Evolutionary conservation across 2,329 filamentous ascomycete species (phyloP), one percentile per base, ranked within the genome.

Genomic region (Claviceps sp.): DNA sequence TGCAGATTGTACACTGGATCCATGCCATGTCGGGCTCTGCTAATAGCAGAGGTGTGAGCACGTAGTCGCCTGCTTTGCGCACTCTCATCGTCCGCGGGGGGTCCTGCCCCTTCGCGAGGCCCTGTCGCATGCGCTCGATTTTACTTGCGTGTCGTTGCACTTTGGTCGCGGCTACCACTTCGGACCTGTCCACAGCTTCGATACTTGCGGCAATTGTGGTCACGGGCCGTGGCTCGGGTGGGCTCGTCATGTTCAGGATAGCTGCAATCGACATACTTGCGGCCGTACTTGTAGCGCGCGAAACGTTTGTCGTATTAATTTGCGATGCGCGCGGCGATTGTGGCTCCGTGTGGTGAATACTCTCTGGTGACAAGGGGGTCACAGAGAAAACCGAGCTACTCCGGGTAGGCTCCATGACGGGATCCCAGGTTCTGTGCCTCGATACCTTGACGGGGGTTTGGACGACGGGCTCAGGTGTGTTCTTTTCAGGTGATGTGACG

Each of bases 1-100:
- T 78, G 69, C 93, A 98, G 26, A 86, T 89, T 49, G 82, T 87
- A 69, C 93, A 98, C 56, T 89, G 81, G 45, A 95, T 87, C 91
- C 90, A 97, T 62, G 74, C 89, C 73, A 73, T 89, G 74, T 70
- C 73, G 0, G 85, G 82, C 56, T 89, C 84, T 0, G 82, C 81
- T 1, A 96, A 79, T 0, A 96, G 75, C 13, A 84, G 74, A 0
- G 82, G 77, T 0, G 89, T 95, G 20, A 91, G 80, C 34, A 87
- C 84, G 68, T 97, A 97, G 67, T 93, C 87, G 1, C 87, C 85
- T 0, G 84, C 84, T 0, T 72, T 70, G 36, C 87, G 82, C 9
- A 64, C 48, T 11, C 62, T 62, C 1, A 65, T 59, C 1, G 64
- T 59, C 7, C 64, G 66, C 24, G 63, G 64, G 14, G 62, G 65